Base-by-base conservation (phyloP, 208 protist genomes). In the Leishmania major region DNA sequence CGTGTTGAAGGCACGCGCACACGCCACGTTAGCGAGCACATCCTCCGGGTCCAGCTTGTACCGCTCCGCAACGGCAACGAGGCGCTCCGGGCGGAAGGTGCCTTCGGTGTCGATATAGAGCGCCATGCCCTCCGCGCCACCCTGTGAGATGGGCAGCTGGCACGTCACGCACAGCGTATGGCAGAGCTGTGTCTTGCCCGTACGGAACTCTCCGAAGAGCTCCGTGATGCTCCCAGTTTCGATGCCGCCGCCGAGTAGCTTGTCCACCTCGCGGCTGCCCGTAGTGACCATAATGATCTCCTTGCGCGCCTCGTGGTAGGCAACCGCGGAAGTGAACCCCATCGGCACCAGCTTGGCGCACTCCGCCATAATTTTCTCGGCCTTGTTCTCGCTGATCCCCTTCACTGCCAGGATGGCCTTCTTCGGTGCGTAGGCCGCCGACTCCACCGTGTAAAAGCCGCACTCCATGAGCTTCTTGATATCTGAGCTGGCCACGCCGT, bases 31-130 rank as follows among this genome's bases (percentile, higher is more conserved):
- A 76, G 99, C 99, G 10, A 99, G 94, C 55, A 99, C 99, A 78
- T 99, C 99, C 79, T 99, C 90, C 53, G 96, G 93, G 86, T 99
- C 92, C 6, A 99, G 84, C 55, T 98, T 98, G 87, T 98, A 99
- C 25, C 97, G 91, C 83, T 98, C 94, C 64, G 97, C 97, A 43
- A 99, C 96, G 10, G 93, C 92, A 28, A 95, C 88, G 22, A 98
- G 87, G 31, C 95, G 90, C 87, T 98, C 95, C 15, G 99, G 99
- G 74, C 99, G 96, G 84, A 99, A 99, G 7, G 99, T 99, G 70
- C 99, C 99, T 90, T 99, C 99, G 0, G 99, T 99, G 84, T 99
- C 99, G 84, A 99, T 99, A 89, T 99, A 99, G 8, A 99, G 87
- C 59, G 98, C 99, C 94, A 99, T 99, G 72, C 99, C 99, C 89